Conservation (phyloP, 345 rosid genomes). For the Anacardium occidentale region DNA sequence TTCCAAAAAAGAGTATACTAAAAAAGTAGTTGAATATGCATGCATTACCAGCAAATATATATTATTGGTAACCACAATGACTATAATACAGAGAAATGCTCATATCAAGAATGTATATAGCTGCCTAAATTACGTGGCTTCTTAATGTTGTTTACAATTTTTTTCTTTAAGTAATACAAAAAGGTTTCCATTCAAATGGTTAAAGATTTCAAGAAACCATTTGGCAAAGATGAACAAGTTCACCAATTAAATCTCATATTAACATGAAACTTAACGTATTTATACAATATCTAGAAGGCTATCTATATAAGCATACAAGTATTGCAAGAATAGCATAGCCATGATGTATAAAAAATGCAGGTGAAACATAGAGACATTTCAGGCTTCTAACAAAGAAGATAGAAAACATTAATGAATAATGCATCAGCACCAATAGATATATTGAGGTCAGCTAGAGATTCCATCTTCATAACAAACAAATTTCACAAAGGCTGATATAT, state of each 20-base stretch:
- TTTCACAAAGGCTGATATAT: too few relatives aligned
- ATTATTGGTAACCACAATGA: constrained; percentile 6
- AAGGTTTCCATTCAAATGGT: too few relatives aligned
- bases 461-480: too few relatives aligned
- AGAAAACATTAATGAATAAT: too few relatives aligned
- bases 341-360: too few relatives aligned
- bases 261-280: background rate
- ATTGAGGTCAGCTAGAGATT: too few relatives aligned
- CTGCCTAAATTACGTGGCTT: background rate
- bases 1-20: background rate
- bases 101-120: background rate
- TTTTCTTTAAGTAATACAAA: background rate
- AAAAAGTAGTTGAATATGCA: background rate
- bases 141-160: too few relatives aligned
- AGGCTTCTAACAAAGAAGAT: too few relatives aligned
- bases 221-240: too few relatives aligned
- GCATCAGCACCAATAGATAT: too few relatives aligned
- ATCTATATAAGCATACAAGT: background rate
- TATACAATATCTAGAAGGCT: background rate
- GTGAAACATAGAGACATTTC: too few relatives aligned
- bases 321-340: background rate
- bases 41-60: background rate
- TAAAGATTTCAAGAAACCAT: too few relatives aligned
- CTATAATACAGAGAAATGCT: background rate
- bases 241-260: background rate